Base-by-base conservation (phyloP, 2,329 filamentous ascomycete species). In the Beauveria australis region DNA sequence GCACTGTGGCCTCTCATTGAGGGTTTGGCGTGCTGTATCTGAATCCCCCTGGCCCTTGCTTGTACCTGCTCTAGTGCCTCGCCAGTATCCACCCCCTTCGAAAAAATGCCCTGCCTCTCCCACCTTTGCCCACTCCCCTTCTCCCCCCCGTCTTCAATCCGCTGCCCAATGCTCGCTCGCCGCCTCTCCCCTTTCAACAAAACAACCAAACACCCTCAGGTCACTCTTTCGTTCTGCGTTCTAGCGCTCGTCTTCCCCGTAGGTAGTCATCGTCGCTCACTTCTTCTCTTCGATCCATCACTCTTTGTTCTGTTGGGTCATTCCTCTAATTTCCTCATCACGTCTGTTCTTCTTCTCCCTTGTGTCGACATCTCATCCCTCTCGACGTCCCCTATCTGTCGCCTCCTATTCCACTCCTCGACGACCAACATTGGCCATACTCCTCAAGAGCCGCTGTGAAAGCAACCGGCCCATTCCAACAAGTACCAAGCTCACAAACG, bases 181-280 rank as follows among this genome's bases (percentile, higher is more conserved):
- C 47, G 9, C 47, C 37, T 55, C 66, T 68, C 68, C 68, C 70
- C 73, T 72, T 75, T 72, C 72, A 74, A 73, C 71, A 74, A 74
- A 73, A 73, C 71, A 62, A 59, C 59, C 55, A 61, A 72, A 72
- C 51, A 46, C 61, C 60, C 51, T 59, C 56, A 61, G 52, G 60
- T 62, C 60, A 62, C 54, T 62, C 60, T 26, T 59, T 62, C 55
- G 37, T 59, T 62, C 58, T 62, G 43, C 55, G 55, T 62, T 55
- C 61, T 51, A 54, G 52, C 55, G 55, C 55, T 46, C 41, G 22
- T 19, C 41, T 46, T 53, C 46, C 33, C 54, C 55, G 47, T 51
- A 8, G 41, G 33, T 52, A 51, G 53, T 59, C 61, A 51, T 46
- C 40, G 46, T 62, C 56, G 49, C 61, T 62, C 56, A 53, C 53